These are phyloP conservation scores for Beauveria pseudobassiana DNA, from an alignment of 2,329 filamentous ascomycete genomes.

Conservation along the genomic window DNA sequence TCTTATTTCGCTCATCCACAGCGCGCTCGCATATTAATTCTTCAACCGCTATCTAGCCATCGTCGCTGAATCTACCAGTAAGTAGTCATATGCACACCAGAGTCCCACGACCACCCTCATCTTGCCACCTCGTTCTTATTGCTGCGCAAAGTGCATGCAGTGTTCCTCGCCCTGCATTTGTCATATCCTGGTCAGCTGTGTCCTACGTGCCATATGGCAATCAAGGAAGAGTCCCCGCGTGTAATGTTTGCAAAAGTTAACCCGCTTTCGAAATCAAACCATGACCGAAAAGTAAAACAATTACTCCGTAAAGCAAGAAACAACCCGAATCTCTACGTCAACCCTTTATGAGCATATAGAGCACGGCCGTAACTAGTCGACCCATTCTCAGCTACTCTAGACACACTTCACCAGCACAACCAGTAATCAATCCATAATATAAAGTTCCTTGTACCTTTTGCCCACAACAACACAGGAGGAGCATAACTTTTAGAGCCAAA, in stretches of 20 bases:
- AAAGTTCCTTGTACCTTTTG: neutral
- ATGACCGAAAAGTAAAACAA: neutral
- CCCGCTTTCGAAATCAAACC: neutral
- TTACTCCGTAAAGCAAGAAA: too few species aligned
- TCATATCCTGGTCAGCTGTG: neutral
- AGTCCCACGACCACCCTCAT: neutral
- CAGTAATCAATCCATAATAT: constrained; percentile 1
- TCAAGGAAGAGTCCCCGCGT: neutral
- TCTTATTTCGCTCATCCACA: neutral
- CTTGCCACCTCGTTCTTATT: neutral
- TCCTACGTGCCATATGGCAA: neutral
- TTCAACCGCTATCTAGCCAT: neutral
- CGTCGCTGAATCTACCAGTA: neutral
- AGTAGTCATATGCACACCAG: too few species aligned
- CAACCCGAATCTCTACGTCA: too few species aligned
- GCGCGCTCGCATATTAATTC: too few species aligned
- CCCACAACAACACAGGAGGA: neutral
- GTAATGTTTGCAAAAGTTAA: neutral
- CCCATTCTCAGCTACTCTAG: neutral
- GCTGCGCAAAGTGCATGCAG: neutral
- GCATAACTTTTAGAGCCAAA: neutral
- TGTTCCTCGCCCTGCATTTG: too few species aligned
- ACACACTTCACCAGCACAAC: neutral
- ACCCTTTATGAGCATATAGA: neutral
- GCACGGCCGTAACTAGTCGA: neutral